phyloP scores from a whole-genome alignment of 257 asterid genomes.

The Nyctanthes arbortristis region DNA sequence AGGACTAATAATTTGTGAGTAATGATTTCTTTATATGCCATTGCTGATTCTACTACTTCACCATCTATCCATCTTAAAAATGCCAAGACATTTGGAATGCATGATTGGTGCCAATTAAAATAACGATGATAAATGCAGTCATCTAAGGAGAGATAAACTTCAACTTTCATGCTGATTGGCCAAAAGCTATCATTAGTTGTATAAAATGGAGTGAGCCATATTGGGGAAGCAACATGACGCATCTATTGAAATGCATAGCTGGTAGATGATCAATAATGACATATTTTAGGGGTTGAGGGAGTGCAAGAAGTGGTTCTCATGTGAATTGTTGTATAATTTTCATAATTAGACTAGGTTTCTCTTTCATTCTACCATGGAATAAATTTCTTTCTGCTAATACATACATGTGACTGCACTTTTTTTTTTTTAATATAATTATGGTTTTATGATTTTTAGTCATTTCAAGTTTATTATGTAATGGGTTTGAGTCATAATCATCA shows the following conservation, averaged over 20 bases:
- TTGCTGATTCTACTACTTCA: not conserved
- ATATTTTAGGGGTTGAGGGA: not conserved
- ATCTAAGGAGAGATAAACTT: not conserved
- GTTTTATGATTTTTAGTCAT: not conserved
- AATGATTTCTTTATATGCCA: not conserved
- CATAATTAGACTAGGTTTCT: slow-evolving; percentile 9
- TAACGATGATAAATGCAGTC: not conserved
- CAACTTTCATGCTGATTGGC: not conserved
- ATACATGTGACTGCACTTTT: not conserved
- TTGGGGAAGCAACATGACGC: not conserved
- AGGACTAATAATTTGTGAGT: not conserved
- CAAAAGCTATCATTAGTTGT: not conserved
- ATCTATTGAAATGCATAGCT: too few species aligned
- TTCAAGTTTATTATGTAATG: not conserved
- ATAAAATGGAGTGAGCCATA: not conserved
- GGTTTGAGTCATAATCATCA: slow-evolving; percentile 3
- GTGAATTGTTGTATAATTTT: not conserved
- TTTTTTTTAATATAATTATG: not conserved
- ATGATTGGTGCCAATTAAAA: not conserved
- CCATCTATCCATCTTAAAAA: not conserved
- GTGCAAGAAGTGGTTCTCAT: not conserved
- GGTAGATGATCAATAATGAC: not conserved
- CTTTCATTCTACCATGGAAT: not conserved
- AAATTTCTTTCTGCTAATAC: not conserved
- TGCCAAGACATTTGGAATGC: not conserved